Evolutionary conservation across 805 yeast genomes (phyloP).

Genomic region (Wickerhamomyces silvicola): DNA sequence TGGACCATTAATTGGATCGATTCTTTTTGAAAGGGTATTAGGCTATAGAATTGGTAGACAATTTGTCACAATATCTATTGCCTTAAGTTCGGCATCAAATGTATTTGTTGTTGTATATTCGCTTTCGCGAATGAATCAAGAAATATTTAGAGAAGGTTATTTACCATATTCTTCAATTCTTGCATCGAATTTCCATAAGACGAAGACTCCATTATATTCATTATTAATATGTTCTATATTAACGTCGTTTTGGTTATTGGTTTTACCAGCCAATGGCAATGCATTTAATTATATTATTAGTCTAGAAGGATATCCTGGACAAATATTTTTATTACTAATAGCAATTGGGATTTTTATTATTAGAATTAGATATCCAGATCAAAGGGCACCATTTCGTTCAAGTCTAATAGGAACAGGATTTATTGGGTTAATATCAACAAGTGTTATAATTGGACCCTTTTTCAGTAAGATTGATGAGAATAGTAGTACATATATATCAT

Average conservation of each 20-base stretch:
- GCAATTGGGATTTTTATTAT: constrained; percentile 53
- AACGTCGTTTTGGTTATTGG: constrained; percentile 27
- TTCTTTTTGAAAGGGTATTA: constrained; percentile 48
- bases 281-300: constrained; percentile 37
- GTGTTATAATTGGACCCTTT: constrained; percentile 45
- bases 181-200: constrained; percentile 49
- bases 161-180: constrained; percentile 45
- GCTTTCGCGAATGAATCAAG: constrained; percentile 57
- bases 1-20: constrained; percentile 54
- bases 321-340: constrained; percentile 42
- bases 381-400: constrained; percentile 46
- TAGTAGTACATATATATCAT: constrained; percentile 2
- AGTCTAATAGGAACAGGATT: constrained; percentile 40
- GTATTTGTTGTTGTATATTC: constrained; percentile 56
- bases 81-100: constrained; percentile 57
- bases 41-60: constrained; percentile 48
- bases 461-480: constrained; percentile 23
- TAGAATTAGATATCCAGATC: constrained; percentile 41
- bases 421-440: constrained; percentile 38
- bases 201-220: constrained; percentile 49
- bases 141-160: constrained; percentile 57
- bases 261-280: constrained; percentile 29
- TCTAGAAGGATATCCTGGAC: constrained; percentile 41
- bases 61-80: constrained; percentile 49
- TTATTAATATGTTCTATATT: constrained; percentile 28